A percentile compares a stretch with the other conserved stretches of the same genome.
Evolutionary conservation across 371 early-diverging fungal genomes (phyloP).

Genomic region (Mucor piriformis): DNA sequence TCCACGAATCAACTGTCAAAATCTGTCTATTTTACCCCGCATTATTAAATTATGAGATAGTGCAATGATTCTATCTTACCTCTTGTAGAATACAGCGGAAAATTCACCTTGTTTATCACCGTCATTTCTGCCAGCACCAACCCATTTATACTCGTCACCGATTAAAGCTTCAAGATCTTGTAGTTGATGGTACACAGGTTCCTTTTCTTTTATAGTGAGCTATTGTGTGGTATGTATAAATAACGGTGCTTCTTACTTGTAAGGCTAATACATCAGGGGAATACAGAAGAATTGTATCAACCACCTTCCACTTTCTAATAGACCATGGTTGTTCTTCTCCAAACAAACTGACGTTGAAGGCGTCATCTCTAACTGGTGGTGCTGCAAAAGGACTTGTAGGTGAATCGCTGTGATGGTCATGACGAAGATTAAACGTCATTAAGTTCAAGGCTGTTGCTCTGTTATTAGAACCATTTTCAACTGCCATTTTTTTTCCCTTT

Average conservation of each 20-base stretch:
- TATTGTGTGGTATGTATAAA: neutral
- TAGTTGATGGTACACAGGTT: slow-evolving; percentile 51
- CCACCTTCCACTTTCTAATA: slow-evolving; percentile 50
- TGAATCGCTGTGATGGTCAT: slow-evolving; percentile 34
- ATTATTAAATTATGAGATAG: neutral
- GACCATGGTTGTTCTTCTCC: slow-evolving; percentile 50
- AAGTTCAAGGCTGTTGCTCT: slow-evolving; percentile 25
- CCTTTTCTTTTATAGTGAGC: slow-evolving; percentile 25
- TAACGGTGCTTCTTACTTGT: slow-evolving; percentile 29
- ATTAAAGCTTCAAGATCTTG: slow-evolving; percentile 48
- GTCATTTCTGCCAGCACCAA: slow-evolving; percentile 53
- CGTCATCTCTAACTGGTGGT: slow-evolving; percentile 23
- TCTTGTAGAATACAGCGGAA: slow-evolving; percentile 47
- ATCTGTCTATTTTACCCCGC: slow-evolving; percentile 19
- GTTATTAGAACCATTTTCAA: neutral
- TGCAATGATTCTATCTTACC: slow-evolving; percentile 22
- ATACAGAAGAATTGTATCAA: slow-evolving; percentile 49
- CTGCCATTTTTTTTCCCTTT: neutral
- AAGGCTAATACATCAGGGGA: slow-evolving; percentile 49
- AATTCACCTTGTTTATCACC: slow-evolving; percentile 53
- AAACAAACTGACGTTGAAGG: slow-evolving; percentile 20
- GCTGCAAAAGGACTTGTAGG: slow-evolving; percentile 27
- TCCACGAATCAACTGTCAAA: slow-evolving; percentile 32
- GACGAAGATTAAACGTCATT: slow-evolving; percentile 52
- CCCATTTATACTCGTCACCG: slow-evolving; percentile 50